Evolutionary conservation across 352 stramenopile genomes (phyloP).

Genomic region (Pythium oligandrum): DNA sequence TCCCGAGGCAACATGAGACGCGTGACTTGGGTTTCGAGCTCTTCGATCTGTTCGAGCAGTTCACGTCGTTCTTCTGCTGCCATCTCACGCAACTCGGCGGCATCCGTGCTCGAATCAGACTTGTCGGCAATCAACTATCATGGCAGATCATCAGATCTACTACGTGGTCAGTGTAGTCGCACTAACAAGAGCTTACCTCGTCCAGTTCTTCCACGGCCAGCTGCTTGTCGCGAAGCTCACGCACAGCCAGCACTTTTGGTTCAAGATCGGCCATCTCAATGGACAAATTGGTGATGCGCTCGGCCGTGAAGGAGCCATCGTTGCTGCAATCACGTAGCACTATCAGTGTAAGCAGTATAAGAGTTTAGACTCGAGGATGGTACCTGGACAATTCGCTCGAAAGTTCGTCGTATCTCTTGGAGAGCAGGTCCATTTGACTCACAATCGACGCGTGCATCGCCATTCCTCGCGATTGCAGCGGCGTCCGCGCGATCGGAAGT

Average conservation of each 20-base stretch:
- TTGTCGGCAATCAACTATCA: conserved; percentile 62
- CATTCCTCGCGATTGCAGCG: conserved; percentile 32
- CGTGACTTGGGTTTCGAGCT: conserved; percentile 59
- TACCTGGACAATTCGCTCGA: conserved; percentile 58
- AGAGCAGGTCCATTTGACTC: conserved; percentile 63
- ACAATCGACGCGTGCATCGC: conserved; percentile 72
- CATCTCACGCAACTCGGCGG: conserved; percentile 65
- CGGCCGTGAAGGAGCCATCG: conserved; percentile 63
- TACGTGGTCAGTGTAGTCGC: conserved; percentile 13
- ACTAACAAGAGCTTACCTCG: conserved; percentile 37
- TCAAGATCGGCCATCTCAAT: conserved; percentile 83
- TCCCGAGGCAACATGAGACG: conserved; percentile 77
- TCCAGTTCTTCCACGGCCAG: conserved; percentile 88
- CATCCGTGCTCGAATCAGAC: conserved; percentile 39
- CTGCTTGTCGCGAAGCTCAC: conserved; percentile 86
- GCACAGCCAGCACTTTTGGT: conserved; percentile 60
- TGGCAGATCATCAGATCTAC: not conserved
- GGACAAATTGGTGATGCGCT: conserved; percentile 73
- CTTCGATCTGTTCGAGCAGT: conserved; percentile 39
- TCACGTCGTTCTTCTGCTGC: conserved; percentile 70
- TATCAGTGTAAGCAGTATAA: no score
- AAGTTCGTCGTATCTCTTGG: conserved; percentile 61
- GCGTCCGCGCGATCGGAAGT: not conserved
- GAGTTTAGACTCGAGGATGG: conserved; percentile 4
- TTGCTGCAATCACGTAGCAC: conserved; percentile 31